Evolutionary conservation across 2,329 filamentous ascomycete genomes (phyloP).

Genomic region (Diplodia seriata): DNA sequence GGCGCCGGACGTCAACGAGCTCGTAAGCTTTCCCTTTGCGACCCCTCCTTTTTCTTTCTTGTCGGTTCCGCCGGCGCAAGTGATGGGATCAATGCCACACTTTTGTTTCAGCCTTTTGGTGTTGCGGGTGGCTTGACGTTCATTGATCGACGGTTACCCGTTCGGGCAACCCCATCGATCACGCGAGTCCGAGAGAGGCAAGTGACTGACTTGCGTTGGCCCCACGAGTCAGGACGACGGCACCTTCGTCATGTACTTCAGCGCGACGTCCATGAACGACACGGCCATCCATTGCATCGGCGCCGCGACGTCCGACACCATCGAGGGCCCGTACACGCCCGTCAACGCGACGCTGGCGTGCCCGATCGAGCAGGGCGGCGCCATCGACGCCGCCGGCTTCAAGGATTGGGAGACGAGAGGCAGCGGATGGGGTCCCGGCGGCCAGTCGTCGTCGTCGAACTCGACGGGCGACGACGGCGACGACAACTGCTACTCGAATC

Average conservation of each 20-base stretch:
- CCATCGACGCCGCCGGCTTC: conserved; percentile 69
- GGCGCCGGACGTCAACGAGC: conserved; percentile 43
- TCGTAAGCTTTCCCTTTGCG: conserved; percentile 16
- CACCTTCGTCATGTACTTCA: conserved; percentile 67
- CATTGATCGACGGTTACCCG: conserved; percentile 5
- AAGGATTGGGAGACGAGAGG: conserved; percentile 31
- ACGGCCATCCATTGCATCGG: conserved; percentile 63
- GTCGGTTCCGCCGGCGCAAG: neutral
- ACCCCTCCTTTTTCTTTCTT: neutral
- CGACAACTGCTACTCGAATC: conserved; percentile 48
- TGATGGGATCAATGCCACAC: too few species aligned
- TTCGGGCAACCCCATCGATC: neutral
- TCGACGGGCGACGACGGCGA: conserved; percentile 59
- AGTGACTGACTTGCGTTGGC: neutral
- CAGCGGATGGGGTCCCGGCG: conserved; percentile 21
- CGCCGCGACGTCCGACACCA: conserved; percentile 57
- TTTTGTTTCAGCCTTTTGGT: neutral
- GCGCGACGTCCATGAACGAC: conserved; percentile 54
- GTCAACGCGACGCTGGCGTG: conserved; percentile 60
- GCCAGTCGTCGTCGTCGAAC: neutral
- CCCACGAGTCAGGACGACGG: conserved; percentile 30
- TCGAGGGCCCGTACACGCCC: conserved; percentile 62
- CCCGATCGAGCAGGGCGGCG: conserved; percentile 56
- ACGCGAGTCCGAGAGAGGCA: neutral
- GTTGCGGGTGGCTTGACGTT: neutral